Evolutionary conservation across 148 eudicot species (phyloP), one percentile per base, ranked within the genome.

Genomic region (Selenicereus undatus): DNA sequence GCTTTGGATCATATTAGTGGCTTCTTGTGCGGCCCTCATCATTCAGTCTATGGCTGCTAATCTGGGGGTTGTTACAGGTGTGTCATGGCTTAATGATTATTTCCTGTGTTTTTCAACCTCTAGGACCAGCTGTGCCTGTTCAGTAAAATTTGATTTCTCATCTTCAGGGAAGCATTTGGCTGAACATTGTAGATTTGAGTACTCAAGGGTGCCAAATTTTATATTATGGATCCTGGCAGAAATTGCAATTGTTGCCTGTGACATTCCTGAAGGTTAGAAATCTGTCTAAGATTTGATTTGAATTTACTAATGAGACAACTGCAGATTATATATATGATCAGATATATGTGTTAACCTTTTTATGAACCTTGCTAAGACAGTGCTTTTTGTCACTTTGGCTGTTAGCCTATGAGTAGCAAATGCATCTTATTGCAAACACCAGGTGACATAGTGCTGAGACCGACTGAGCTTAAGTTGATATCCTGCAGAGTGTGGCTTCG

Each of bases 41-140:
- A 96, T 96, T 77, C 97, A 96, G 80, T 90, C 97, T 48, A 86
- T 96, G 81, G 93, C 99, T 42, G 99, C 99, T 84, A 96, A 94
- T 84, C 90, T 96, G 14, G 99, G 99, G 22, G 99, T 96, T 83
- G 99, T 96, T 85, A 96, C 98, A 84, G 99, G 99, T 94, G 52
- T 76, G 54, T 82, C 71, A 35, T 79, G 71, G n/a, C 70, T 39
- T 21, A 65, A 77, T 29, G 16, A 10, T 75, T 43, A 77, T 73
- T 77, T 45, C 60, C 21, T 50, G 6, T 81, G 42, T 66, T 18
- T 20, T 20, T 75, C 74, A 29, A 39, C n/a, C 18, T 78, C 22
- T 11, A 27, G 52, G 16, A 75, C 71, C 52, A 71, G 50, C 32
- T 16, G 26, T 71, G 32, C 36, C 48, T 0, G 71, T 56, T 76